Base-by-base conservation (phyloP, 768 basidiomycete genomes). In the Podaxis rugospora region DNA sequence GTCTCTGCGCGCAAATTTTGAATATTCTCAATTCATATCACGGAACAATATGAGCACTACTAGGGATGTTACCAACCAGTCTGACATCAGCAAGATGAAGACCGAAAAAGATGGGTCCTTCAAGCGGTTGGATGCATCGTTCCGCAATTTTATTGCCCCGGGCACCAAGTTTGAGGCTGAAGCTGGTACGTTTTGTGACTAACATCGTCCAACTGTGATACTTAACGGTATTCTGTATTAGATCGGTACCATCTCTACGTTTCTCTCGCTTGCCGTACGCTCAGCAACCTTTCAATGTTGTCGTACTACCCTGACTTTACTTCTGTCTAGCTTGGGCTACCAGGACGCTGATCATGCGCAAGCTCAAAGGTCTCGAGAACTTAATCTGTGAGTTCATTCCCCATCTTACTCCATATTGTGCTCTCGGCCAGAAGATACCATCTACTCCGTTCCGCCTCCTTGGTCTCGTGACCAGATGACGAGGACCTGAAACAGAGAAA, bases 191-290 rank as follows among this genome's bases (percentile, higher is more conserved):
- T 71, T 36, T 21, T 51, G n/a, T 27, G 39, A n/a, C 49, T 10
- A 23, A 27, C 25, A 27, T 21, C 7, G 21, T 9, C 11, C 47
- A 18, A 25, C 21, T 32, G n/a, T 36, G 36, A 55, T 63, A 55
- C 5, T 52, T 54, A 36, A 4, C 53, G 10, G 11, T 11, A n/a
- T 52, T 57, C n/a, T 65, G 13, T 32, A 21, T 32, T 35, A 93
- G 93, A 86, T 62, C 88, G 95, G 49, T 98, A 98, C 71, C 91
- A 92, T 66, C 90, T 96, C 65, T 96, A 92, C 67, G 91, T 97
- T 61, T 90, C 90, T 3, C 85, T 87, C 64, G 86, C 89, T 1
- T 98, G 94, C 67, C 94, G 90, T 92, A 64, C 70, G 88, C 66
- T 21, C 14, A 21, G 35, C 35, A 4, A 11, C 28, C 32, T 32